Percentiles rank a stretch among this genome's conserved stretches.
Conservation (phyloP, 169 alveolate species). For the Babesia ovata region DNA sequence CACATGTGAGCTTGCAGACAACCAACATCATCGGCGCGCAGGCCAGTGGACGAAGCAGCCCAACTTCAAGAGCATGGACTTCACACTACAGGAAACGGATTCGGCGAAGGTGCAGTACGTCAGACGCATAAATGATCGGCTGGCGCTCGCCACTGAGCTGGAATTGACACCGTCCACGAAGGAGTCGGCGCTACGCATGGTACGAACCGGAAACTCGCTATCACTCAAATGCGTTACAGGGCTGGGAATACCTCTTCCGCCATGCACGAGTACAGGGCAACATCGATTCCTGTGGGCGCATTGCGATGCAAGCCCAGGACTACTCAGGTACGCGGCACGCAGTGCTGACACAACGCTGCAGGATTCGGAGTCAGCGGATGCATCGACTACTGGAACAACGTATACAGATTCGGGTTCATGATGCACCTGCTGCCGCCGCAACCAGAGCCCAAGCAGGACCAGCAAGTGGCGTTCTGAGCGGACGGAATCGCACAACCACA, state of each 20-base stretch:
- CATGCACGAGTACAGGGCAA: slow-evolving; percentile 91
- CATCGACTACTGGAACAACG: slow-evolving; percentile 85
- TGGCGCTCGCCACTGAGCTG: slow-evolving; percentile 87
- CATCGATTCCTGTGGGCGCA: slow-evolving; percentile 87
- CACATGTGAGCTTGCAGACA: slow-evolving; percentile 18
- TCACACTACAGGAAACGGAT: slow-evolving; percentile 75
- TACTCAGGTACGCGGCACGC: slow-evolving; percentile 55
- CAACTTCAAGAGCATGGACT: slow-evolving; percentile 81
- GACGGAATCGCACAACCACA: slow-evolving; percentile 44
- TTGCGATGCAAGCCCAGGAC: slow-evolving; percentile 88
- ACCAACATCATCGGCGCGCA: background rate
- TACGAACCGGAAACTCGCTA: slow-evolving; percentile 22
- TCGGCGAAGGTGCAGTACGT: slow-evolving; percentile 77
- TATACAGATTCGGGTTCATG: slow-evolving; percentile 89
- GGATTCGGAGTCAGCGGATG: slow-evolving; percentile 90
- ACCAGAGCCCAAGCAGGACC: slow-evolving; percentile 48
- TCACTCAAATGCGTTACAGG: slow-evolving; percentile 54
- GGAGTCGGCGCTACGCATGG: slow-evolving; percentile 78
- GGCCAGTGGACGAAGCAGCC: slow-evolving; percentile 73
- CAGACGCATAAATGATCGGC: slow-evolving; percentile 83
- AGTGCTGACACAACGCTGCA: background rate
- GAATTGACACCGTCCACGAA: slow-evolving; percentile 80
- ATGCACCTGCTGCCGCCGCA: slow-evolving; percentile 88
- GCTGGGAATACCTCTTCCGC: slow-evolving; percentile 89
- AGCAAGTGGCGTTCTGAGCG: slow-evolving; percentile 15